phyloP scores from a whole-genome alignment of 2,329 filamentous ascomycete genomes.

The Aspergillus flavus region DNA sequence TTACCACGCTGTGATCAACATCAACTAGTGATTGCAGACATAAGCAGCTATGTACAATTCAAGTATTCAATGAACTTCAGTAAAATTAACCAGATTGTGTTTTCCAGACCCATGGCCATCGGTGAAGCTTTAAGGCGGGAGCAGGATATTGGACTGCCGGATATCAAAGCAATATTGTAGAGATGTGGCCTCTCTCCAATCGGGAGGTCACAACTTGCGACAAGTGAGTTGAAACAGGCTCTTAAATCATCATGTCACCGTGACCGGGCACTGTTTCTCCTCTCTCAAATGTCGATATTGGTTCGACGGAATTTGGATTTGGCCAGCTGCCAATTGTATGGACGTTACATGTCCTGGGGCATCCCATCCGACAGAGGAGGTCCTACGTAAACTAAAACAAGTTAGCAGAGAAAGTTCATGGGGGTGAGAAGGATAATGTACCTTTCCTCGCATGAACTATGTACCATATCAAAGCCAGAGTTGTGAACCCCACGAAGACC shows the following conservation, averaged over 20 bases:
- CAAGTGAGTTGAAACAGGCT: background rate
- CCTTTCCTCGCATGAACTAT: constrained; percentile 54
- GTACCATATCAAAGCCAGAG: constrained; percentile 56
- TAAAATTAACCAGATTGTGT: background rate
- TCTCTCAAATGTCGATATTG: too few relatives aligned
- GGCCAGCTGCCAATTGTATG: background rate
- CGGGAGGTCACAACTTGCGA: too few relatives aligned
- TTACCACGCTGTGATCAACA: background rate
- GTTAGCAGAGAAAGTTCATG: background rate
- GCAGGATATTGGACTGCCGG: too few relatives aligned
- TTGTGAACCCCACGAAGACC: constrained; percentile 59
- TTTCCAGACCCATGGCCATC: background rate
- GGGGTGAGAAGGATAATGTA: too few relatives aligned
- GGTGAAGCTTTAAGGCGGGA: too few relatives aligned
- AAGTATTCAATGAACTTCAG: background rate
- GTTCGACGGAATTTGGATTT: background rate
- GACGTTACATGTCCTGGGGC: background rate
- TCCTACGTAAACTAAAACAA: background rate
- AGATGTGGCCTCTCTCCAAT: too few relatives aligned
- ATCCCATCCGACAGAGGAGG: background rate
- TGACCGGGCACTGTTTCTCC: background rate
- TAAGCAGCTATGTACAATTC: background rate
- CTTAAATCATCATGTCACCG: background rate
- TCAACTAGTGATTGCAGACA: background rate
- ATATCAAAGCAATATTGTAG: too few relatives aligned